A percentile compares a stretch with the other conserved stretches of the same genome.
Conservation (phyloP, 1,284 basidiomycete genomes). For the Irpex sp. region DNA sequence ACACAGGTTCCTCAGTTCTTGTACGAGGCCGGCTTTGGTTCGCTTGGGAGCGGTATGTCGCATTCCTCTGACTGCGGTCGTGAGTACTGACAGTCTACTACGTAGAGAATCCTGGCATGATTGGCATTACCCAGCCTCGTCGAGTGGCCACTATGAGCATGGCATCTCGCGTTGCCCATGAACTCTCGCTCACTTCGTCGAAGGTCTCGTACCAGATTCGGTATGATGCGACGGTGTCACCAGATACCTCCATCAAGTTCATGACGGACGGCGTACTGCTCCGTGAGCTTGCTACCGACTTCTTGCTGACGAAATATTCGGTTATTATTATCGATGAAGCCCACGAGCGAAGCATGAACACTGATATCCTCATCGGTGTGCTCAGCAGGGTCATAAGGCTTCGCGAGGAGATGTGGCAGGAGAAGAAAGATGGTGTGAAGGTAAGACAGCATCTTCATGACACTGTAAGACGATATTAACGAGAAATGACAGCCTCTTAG, state of each 20-base stretch:
- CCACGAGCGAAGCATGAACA: constrained; percentile 97
- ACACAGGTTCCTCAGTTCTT: constrained; percentile 96
- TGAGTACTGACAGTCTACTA: neutral
- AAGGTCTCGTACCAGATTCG: constrained; percentile 95
- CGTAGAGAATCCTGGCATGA: constrained; percentile 96
- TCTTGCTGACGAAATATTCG: constrained; percentile 87
- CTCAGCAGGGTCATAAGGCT: constrained; percentile 89
- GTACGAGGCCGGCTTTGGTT: constrained; percentile 94
- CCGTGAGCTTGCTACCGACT: constrained; percentile 90
- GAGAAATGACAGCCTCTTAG: constrained; percentile 68
- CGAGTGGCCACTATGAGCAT: constrained; percentile 97
- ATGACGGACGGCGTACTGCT: constrained; percentile 99
- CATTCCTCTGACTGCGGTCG: no score
- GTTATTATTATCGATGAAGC: constrained; percentile 97
- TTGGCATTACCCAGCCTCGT: constrained; percentile 96
- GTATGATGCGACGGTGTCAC: constrained; percentile 91
- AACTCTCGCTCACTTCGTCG: constrained; percentile 79
- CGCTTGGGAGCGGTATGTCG: constrained; percentile 67
- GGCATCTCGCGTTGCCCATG: constrained; percentile 87
- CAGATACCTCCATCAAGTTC: constrained; percentile 94
- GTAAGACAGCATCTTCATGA: constrained; percentile 30
- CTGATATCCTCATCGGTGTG: constrained; percentile 96
- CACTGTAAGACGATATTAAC: neutral
- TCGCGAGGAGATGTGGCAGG: constrained; percentile 85
- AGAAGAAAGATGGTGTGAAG: constrained; percentile 63